These are phyloP conservation scores for Plenodomus biglobosus DNA, from an alignment of 2,329 filamentous ascomycete species.

Conservation along the genomic window DNA sequence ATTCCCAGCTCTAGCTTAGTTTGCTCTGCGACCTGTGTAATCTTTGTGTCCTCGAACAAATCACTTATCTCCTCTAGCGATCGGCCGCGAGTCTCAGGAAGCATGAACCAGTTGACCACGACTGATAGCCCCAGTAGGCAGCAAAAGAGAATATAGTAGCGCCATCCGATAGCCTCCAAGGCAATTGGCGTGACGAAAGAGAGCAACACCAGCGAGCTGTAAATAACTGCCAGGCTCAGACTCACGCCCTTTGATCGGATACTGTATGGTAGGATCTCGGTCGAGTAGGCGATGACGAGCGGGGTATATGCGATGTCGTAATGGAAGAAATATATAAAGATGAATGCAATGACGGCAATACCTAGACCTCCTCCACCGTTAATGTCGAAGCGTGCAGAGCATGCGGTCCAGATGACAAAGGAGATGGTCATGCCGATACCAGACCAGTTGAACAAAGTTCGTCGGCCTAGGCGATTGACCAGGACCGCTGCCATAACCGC, in stretches of 20 bases:
- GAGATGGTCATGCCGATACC: slow-evolving; percentile 37
- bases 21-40: background rate
- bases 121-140: slow-evolving; percentile 25
- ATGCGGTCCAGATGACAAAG: slow-evolving; percentile 37
- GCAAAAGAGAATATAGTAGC: slow-evolving; percentile 40
- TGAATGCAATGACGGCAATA: slow-evolving; percentile 52
- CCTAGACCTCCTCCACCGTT: slow-evolving; percentile 29
- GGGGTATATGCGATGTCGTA: slow-evolving; percentile 14
- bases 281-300: slow-evolving; percentile 47
- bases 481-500: slow-evolving; percentile 45
- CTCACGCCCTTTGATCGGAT: slow-evolving; percentile 49
- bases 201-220: slow-evolving; percentile 56
- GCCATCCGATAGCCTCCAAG: slow-evolving; percentile 33
- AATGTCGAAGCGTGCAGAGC: slow-evolving; percentile 17
- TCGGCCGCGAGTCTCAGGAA: slow-evolving; percentile 27
- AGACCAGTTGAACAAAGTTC: slow-evolving; percentile 37
- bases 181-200: slow-evolving; percentile 57
- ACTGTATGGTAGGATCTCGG: slow-evolving; percentile 52
- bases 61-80: slow-evolving; percentile 23
- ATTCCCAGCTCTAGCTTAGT: background rate
- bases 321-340: slow-evolving; percentile 49
- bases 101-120: slow-evolving; percentile 26
- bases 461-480: slow-evolving; percentile 36
- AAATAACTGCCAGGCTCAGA: slow-evolving; percentile 58
- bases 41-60: slow-evolving; percentile 15